phyloP scores from a whole-genome alignment of 2,329 filamentous ascomycete genomes.

The Aspergillus floridensis region DNA sequence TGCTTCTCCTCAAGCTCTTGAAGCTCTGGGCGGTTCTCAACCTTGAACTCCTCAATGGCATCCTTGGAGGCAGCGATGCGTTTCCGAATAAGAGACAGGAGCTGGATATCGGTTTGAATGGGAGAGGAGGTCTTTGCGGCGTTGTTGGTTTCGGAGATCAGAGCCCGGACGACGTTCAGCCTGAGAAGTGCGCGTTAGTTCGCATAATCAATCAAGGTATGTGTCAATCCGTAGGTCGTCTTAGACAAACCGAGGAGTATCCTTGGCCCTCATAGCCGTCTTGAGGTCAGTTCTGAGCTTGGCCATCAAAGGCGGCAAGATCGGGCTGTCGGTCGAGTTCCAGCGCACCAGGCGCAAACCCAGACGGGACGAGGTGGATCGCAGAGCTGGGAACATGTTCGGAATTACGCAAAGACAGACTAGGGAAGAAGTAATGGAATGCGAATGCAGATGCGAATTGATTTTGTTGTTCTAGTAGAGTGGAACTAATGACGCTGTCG shows the following conservation, averaged over 20 bases:
- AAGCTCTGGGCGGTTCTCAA: constrained; percentile 44
- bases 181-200: constrained; percentile 23
- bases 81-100: constrained; percentile 48
- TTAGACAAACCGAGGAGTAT: constrained; percentile 40
- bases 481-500: constrained; percentile 6
- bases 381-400: constrained; percentile 34
- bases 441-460: background rate
- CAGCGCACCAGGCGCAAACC: constrained; percentile 35
- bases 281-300: constrained; percentile 49
- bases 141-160: constrained; percentile 52
- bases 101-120: constrained; percentile 47
- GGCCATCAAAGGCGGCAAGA: constrained; percentile 43
- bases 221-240: background rate
- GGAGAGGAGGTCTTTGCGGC: constrained; percentile 47
- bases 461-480: background rate
- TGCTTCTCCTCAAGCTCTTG: constrained; percentile 47
- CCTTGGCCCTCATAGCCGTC: constrained; percentile 50
- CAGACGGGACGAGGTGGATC: constrained; percentile 26
- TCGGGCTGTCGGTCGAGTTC: constrained; percentile 38
- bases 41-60: constrained; percentile 42
- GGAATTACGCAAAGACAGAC: background rate
- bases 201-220: background rate
- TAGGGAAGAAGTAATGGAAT: background rate
- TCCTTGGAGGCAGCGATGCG: constrained; percentile 37
- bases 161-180: constrained; percentile 48